phyloP scores from a whole-genome alignment of 345 rosid species.

The Corchorus capsularis region DNA sequence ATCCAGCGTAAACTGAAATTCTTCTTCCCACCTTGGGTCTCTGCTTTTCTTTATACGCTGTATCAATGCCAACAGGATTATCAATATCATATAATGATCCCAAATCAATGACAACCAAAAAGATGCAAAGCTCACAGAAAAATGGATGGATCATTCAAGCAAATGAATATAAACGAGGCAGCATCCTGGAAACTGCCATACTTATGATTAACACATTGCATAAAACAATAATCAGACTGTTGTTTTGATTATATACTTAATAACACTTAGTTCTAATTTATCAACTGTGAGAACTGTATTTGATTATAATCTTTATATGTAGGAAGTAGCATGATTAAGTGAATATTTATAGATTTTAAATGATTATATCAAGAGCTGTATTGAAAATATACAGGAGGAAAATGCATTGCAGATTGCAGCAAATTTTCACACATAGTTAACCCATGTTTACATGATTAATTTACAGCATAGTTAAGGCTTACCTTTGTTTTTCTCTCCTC shows the following conservation, averaged over 20 bases:
- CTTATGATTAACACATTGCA: background rate
- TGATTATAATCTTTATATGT: background rate
- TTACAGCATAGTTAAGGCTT: slow-evolving; percentile 3
- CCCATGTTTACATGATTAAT: background rate
- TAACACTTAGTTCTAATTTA: background rate
- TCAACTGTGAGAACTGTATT: background rate
- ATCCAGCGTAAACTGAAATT: slow-evolving; percentile 75
- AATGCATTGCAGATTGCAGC: background rate
- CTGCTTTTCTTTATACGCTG: slow-evolving; percentile 82
- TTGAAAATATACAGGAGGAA: background rate
- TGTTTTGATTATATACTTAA: background rate
- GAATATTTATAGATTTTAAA: background rate
- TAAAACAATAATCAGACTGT: background rate
- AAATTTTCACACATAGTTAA: background rate
- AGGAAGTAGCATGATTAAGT: background rate
- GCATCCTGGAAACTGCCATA: background rate
- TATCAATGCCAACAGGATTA: background rate
- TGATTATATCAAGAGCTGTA: background rate
- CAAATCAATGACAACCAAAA: background rate
- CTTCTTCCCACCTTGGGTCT: slow-evolving; percentile 97
- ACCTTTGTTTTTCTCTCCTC: slow-evolving; percentile 92
- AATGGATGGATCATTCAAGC: background rate
- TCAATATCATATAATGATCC: background rate
- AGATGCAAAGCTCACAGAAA: background rate
- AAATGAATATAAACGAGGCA: background rate